Evolutionary conservation across 345 rosid species (phyloP), one percentile per base, ranked within the genome.

Genomic region (Moringa oleifera): DNA sequence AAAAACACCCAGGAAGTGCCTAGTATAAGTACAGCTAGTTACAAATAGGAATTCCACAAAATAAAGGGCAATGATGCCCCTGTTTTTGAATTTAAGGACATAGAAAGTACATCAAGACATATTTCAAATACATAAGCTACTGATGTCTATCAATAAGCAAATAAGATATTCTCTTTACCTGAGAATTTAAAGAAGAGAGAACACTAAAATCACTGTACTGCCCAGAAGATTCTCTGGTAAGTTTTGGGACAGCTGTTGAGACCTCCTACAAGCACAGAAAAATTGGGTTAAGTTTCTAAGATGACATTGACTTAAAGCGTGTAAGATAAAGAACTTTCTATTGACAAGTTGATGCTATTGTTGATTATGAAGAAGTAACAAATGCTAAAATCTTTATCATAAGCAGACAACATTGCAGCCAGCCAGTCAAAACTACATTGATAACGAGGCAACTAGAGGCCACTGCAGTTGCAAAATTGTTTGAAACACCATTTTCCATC

Each of bases 101-200:
- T 33, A 33, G n/a, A n/a, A n/a, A n/a, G n/a, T n/a, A n/a, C n/a
- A n/a, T n/a, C n/a, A n/a, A n/a, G n/a, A n/a, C n/a, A n/a, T n/a
- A n/a, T n/a, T n/a, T n/a, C n/a, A n/a, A n/a, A n/a, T n/a, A n/a
- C n/a, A n/a, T n/a, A n/a, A n/a, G n/a, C n/a, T n/a, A n/a, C n/a
- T n/a, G n/a, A n/a, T n/a, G n/a, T n/a, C n/a, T n/a, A n/a, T n/a
- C n/a, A n/a, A n/a, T n/a, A n/a, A n/a, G n/a, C n/a, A n/a, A n/a
- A n/a, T n/a, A n/a, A n/a, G n/a, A n/a, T n/a, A 1, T 41, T 41
- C 55, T 23, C 51, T 64, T 70, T 80, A 88, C 98, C 94, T 94
- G 99, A 68, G 97, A 88, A 81, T 90, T 94, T 72, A 94, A 79
- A 64, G 99, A 94, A 60, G 99, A 90, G 57, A 94, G 88, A 73